phyloP scores from a whole-genome alignment of 1,284 basidiomycete genomes.

The Rugiboletus extremiorientalis region DNA sequence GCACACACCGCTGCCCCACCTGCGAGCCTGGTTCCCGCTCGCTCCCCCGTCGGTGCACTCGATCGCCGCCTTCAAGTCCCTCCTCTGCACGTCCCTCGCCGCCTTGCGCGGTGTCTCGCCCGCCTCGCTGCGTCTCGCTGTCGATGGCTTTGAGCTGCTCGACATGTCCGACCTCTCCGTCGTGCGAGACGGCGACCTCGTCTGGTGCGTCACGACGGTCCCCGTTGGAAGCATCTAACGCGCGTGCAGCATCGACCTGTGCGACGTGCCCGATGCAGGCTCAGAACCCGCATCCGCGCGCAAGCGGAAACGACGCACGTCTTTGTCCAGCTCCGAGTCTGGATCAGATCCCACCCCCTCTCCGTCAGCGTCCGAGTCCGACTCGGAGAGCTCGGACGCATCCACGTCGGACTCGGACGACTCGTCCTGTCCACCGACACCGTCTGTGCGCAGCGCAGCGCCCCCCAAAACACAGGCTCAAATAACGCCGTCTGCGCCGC shows the following conservation, averaged over 20 bases:
- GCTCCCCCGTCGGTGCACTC: neutral
- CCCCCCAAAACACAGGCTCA: neutral
- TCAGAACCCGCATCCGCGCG: neutral
- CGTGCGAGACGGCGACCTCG: conserved; percentile 45
- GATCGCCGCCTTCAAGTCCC: conserved; percentile 19
- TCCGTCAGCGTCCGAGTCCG: neutral
- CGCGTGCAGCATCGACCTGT: conserved; percentile 10
- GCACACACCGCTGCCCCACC: conserved; percentile 37
- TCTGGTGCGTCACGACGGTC: conserved; percentile 33
- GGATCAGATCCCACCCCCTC: conserved; percentile 1
- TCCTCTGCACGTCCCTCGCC: conserved; percentile 17
- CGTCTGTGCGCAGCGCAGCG: neutral
- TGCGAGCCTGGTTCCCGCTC: conserved; percentile 45
- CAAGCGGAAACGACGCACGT: conserved; percentile 31
- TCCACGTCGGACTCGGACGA: conserved; percentile 23
- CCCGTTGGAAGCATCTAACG: neutral
- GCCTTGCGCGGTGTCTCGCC: conserved; percentile 10
- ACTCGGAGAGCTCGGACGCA: conserved; percentile 22
- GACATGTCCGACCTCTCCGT: conserved; percentile 39
- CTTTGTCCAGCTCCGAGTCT: conserved; percentile 16
- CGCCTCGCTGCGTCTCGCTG: conserved; percentile 26
- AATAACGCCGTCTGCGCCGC: neutral
- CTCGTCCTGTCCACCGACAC: neutral
- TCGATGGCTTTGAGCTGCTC: conserved; percentile 48
- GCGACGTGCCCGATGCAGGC: no score